phyloP scores from a whole-genome alignment of 2,329 filamentous ascomycete genomes.

The Trichophyton rubrum region DNA sequence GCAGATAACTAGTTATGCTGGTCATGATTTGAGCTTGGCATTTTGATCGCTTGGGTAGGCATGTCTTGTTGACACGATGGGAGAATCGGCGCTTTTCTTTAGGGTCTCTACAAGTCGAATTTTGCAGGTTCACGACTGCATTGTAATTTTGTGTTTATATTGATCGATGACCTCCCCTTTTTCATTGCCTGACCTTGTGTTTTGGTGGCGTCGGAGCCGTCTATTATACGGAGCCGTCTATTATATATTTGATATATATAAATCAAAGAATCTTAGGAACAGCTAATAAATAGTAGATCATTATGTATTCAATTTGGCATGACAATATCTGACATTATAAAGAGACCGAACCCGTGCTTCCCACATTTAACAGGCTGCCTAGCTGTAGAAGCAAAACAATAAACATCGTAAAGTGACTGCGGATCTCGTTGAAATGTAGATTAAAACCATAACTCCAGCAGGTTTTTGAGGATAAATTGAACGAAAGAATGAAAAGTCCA shows the following conservation, averaged over 20 bases:
- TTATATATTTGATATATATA: neutral
- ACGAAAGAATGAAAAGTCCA: neutral
- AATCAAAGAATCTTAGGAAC: neutral
- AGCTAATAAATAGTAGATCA: neutral
- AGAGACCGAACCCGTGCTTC: neutral
- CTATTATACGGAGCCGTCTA: no score
- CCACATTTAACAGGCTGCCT: neutral
- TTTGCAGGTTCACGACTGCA: neutral
- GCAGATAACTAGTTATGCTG: neutral
- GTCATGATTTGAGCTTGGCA: neutral
- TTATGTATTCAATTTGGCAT: no score
- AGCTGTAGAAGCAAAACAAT: neutral
- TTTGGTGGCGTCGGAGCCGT: neutral
- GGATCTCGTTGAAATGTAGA: neutral
- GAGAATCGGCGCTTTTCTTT: neutral
- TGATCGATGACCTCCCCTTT: neutral
- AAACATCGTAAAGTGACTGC: neutral
- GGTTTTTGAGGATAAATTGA: neutral
- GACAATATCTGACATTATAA: neutral
- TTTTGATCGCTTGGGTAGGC: conserved; percentile 1
- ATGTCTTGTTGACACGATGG: neutral
- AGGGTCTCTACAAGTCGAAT: neutral
- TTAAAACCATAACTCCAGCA: neutral
- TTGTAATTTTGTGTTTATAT: neutral
- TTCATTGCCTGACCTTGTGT: neutral